Conservation (phyloP, 2,329 filamentous ascomycete genomes). For the Trichocomaceae sp. region DNA sequence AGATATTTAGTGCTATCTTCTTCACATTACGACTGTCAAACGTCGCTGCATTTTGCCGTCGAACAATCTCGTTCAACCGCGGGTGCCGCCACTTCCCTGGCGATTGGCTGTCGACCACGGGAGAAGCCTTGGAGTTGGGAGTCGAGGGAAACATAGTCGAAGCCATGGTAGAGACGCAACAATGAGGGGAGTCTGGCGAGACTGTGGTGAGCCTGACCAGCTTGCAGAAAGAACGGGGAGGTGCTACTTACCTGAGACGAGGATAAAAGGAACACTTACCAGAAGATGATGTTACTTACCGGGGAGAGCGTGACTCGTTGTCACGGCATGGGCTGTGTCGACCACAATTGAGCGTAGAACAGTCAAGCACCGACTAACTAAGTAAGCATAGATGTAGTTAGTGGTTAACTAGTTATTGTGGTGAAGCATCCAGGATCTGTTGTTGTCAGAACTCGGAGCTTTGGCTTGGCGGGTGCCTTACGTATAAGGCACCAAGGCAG, state of each 20-base stretch:
- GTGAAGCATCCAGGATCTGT: no score
- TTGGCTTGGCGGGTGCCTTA: background rate
- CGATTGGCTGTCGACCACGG: conserved; percentile 27
- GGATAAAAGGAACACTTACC: background rate
- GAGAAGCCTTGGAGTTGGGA: conserved; percentile 25
- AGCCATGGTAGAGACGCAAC: conserved; percentile 25
- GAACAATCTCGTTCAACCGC: conserved; percentile 76
- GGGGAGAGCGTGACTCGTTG: background rate
- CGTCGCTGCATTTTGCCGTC: conserved; percentile 67
- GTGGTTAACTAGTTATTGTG: no score
- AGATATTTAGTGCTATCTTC: conserved; percentile 61
- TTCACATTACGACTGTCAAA: conserved; percentile 73
- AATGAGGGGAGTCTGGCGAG: background rate
- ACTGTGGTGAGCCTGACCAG: background rate
- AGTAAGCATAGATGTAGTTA: no score
- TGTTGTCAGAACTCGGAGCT: background rate
- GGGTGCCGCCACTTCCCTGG: conserved; percentile 88
- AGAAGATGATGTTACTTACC: background rate
- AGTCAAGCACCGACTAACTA: no score
- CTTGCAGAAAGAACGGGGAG: background rate
- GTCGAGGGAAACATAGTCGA: conserved; percentile 37
- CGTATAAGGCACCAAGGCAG: no score
- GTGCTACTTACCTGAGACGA: background rate
- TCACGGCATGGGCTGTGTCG: background rate
- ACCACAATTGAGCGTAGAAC: background rate